Evolutionary conservation across 2,329 filamentous ascomycete genomes (phyloP).

Genomic region (Cordyceps farinosa): DNA sequence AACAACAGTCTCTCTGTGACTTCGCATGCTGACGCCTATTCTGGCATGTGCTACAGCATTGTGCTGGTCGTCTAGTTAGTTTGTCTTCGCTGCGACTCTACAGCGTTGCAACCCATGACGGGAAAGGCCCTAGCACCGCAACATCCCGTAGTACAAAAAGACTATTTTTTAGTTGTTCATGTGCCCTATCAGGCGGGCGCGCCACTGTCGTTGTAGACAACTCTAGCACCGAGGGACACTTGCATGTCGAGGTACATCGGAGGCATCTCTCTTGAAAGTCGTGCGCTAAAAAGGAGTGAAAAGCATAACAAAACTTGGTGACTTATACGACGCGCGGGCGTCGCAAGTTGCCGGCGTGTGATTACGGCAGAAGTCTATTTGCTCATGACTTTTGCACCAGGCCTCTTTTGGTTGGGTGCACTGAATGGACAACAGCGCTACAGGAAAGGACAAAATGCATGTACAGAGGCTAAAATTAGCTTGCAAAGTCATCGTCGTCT

Average conservation of each 20-base stretch:
- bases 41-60: background rate
- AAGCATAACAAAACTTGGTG: background rate
- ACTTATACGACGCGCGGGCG: background rate
- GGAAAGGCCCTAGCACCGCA: background rate
- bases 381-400: no score
- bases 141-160: background rate
- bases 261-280: background rate
- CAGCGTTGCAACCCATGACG: slow-evolving; percentile 1
- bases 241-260: background rate
- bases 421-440: no score
- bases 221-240: background rate
- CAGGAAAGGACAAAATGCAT: no score
- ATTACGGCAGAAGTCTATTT: no score
- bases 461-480: no score
- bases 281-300: no score
- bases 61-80: background rate
- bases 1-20: no score
- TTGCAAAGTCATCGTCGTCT: no score
- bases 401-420: no score
- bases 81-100: background rate
- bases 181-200: background rate
- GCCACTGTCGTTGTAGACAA: background rate
- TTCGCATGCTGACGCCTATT: background rate
- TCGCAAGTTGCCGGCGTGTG: background rate
- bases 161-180: background rate